phyloP scores from a whole-genome alignment of 192 early-diverging fungal species.

The Backusella tarrabulga region DNA sequence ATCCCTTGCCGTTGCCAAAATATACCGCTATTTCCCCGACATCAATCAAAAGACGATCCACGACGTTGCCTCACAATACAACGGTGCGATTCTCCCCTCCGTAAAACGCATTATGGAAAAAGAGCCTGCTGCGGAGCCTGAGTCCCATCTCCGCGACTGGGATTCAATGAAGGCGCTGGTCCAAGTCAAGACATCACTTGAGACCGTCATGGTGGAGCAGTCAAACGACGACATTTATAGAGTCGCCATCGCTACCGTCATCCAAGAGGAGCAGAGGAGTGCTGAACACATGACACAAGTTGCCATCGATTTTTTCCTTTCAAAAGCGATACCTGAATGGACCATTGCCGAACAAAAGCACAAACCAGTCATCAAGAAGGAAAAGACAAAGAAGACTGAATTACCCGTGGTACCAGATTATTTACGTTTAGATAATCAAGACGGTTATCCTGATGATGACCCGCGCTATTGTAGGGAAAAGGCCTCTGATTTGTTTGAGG shows the following conservation, averaged over 20 bases:
- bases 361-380: not conserved
- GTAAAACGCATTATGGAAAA: constrained; percentile 18
- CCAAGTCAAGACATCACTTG: constrained; percentile 24
- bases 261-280: constrained; percentile 27
- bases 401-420: constrained; percentile 34
- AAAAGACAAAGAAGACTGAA: not conserved
- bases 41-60: not conserved
- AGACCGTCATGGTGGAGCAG: constrained; percentile 38
- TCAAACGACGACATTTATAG: constrained; percentile 33
- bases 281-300: constrained; percentile 30
- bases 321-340: not conserved
- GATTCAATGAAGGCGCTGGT: constrained; percentile 25
- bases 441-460: constrained; percentile 45
- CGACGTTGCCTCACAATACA: not conserved
- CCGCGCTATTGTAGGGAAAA: constrained; percentile 44
- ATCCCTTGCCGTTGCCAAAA: not conserved
- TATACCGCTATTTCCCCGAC: constrained; percentile 15
- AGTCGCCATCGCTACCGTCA: constrained; percentile 36
- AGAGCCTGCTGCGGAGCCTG: not conserved
- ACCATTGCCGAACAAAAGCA: not conserved
- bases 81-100: constrained; percentile 18
- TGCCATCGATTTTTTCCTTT: constrained; percentile 42
- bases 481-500: constrained; percentile 29
- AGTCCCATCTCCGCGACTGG: constrained; percentile 5
- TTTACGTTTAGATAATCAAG: constrained; percentile 30